These are phyloP conservation scores for Epichloe uncinata DNA, from an alignment of 2,329 filamentous ascomycete genomes.

Conservation along the genomic window DNA sequence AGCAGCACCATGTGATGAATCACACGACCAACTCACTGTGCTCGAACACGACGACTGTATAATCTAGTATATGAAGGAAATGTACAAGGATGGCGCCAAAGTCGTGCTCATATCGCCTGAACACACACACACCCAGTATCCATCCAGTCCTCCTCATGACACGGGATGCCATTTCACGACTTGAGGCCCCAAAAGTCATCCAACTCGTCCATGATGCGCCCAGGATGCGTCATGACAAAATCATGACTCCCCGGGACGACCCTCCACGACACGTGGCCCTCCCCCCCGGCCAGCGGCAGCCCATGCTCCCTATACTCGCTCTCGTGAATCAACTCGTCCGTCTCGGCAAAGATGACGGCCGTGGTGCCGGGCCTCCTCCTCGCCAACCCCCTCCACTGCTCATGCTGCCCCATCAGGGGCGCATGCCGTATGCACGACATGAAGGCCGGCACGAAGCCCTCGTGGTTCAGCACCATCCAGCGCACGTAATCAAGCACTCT, in stretches of 20 bases:
- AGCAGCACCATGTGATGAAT: too few relatives aligned
- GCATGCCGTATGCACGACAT: slow-evolving; percentile 42
- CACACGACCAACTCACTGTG: too few relatives aligned
- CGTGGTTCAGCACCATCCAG: slow-evolving; percentile 44
- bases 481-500: slow-evolving; percentile 37
- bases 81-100: too few relatives aligned
- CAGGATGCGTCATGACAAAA: slow-evolving; percentile 45
- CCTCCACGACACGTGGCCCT: slow-evolving; percentile 34
- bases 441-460: slow-evolving; percentile 46
- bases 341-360: slow-evolving; percentile 36
- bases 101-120: too few relatives aligned
- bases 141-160: too few relatives aligned
- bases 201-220: slow-evolving; percentile 31
- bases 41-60: too few relatives aligned
- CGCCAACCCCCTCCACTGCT: slow-evolving; percentile 34
- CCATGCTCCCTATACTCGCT: slow-evolving; percentile 35
- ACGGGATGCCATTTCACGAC: not conserved
- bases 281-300: slow-evolving; percentile 36
- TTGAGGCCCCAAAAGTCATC: slow-evolving; percentile 32
- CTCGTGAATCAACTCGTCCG: slow-evolving; percentile 40
- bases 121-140: too few relatives aligned
- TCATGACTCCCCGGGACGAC: slow-evolving; percentile 44
- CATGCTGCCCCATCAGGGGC: slow-evolving; percentile 39
- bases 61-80: too few relatives aligned
- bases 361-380: slow-evolving; percentile 29